Evolutionary conservation across 2,329 filamentous ascomycete genomes (phyloP), one percentile per base, ranked within the genome.

Genomic region (Exophiala phaeomuriformis): DNA sequence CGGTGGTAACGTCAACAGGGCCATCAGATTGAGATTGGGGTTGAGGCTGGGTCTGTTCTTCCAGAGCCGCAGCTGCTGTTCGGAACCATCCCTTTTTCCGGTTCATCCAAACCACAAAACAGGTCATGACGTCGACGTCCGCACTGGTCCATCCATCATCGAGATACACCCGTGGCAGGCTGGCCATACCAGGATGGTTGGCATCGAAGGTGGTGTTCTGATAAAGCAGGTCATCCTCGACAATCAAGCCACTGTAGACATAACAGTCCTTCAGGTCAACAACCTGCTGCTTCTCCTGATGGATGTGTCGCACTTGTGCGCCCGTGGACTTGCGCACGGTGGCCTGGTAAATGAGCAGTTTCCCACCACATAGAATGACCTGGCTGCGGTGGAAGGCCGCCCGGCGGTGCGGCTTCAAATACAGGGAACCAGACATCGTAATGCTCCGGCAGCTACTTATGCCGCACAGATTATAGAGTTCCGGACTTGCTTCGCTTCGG

Each of bases 391-490:
- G 75, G 64, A 86, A 86, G 0, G 80, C 80, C 3, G 77, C 73
- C 58, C 82, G 82, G 30, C 80, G 76, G 10, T 80, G 76, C 1
- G 81, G 80, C 62, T 85, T 86, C 48, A 80, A 77, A 66, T 82
- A 85, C 1, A 86, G 71, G 12, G 75, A 69, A 2, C 83, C 83
- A 33, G 80, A 80, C 67, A 84, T 77, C 68, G 74, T 74, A 50
- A 86, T 79, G 12, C 78, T 72, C 40, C 83, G 78, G 64, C 83
- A 86, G 36, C 74, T 75, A 7, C 78, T 75, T 27, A 85, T 76
- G n/a, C 78, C 77, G 65, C 83, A 86, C 70, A 85, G 77, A 65
- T 86, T 82, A 70, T 84, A 85, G n/a, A 85, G 68, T 37, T 79
- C 70, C 1, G 82, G 77, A 1, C 77, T 83, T n/a, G 82, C 80